Conservation (phyloP, 139 green algal genomes). For the Chlamydomonas asymmetrica region DNA sequence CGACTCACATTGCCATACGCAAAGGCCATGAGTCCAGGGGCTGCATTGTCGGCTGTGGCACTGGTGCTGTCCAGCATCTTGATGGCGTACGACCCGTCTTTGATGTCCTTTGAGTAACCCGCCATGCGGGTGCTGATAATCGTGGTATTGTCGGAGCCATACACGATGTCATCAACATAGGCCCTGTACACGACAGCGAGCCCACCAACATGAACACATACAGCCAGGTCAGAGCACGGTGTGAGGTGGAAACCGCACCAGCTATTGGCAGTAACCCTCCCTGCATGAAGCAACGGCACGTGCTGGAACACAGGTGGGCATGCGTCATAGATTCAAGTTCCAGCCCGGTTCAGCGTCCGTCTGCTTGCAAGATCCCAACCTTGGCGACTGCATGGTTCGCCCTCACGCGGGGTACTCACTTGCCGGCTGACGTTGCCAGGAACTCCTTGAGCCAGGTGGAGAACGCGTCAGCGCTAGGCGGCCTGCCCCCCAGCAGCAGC, state of each 20-base stretch:
- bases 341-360: too few relatives aligned
- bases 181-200: neutral
- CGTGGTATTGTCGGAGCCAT: neutral
- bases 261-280: neutral
- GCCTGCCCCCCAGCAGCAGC: neutral
- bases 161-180: neutral
- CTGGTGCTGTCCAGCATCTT: constrained; percentile 17
- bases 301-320: neutral
- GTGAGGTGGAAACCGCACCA: neutral
- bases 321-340: neutral
- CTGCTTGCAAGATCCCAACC: neutral
- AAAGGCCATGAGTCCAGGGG: constrained; percentile 18
- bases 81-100: constrained; percentile 17
- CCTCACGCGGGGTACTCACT: constrained; percentile 4
- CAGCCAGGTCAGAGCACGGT: neutral
- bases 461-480: constrained; percentile 20
- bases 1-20: too few relatives aligned
- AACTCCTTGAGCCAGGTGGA: constrained; percentile 20
- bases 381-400: neutral
- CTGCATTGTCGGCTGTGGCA: constrained; percentile 2
- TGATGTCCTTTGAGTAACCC: constrained; percentile 5
- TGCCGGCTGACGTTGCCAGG: constrained; percentile 14
- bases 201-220: neutral
- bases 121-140: constrained; percentile 1
- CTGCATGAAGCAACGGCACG: neutral